Evolutionary conservation across 1,139 yeast genomes (phyloP).

Genomic region (Scheffersomyces insectosa): DNA sequence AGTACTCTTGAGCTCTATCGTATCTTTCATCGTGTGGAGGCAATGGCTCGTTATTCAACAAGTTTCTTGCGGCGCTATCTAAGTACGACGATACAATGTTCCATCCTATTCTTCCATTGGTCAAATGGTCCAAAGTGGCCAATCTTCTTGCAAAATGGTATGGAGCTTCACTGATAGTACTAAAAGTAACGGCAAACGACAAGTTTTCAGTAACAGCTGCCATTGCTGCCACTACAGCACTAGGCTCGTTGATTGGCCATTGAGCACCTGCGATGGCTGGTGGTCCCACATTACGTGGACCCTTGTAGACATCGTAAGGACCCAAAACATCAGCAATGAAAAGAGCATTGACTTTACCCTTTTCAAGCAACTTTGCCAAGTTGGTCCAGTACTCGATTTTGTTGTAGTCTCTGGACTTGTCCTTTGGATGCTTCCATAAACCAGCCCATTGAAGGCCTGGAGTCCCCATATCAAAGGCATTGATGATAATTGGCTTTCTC

Average conservation of each 20-base stretch:
- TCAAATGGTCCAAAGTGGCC: slow-evolving; percentile 43
- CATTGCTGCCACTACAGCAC: slow-evolving; percentile 40
- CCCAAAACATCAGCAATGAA: slow-evolving; percentile 52
- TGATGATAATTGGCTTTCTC: slow-evolving; percentile 27
- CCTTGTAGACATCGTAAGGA: slow-evolving; percentile 43
- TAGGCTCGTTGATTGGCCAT: slow-evolving; percentile 44
- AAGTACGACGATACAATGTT: slow-evolving; percentile 42
- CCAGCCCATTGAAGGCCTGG: slow-evolving; percentile 39
- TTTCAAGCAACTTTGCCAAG: slow-evolving; percentile 44
- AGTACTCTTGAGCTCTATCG: slow-evolving; percentile 42
- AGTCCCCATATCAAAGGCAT: slow-evolving; percentile 42
- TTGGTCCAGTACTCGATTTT: slow-evolving; percentile 48
- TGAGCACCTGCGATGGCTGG: slow-evolving; percentile 44
- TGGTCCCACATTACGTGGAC: slow-evolving; percentile 35
- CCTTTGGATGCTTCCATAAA: slow-evolving; percentile 45
- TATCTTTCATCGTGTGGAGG: slow-evolving; percentile 45
- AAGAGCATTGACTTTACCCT: slow-evolving; percentile 44
- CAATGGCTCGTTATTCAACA: slow-evolving; percentile 31
- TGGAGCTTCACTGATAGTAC: slow-evolving; percentile 47
- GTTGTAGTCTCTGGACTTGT: slow-evolving; percentile 33
- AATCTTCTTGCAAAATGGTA: slow-evolving; percentile 45
- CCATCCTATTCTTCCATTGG: slow-evolving; percentile 49
- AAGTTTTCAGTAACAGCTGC: slow-evolving; percentile 43
- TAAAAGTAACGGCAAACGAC: slow-evolving; percentile 43
- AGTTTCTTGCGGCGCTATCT: slow-evolving; percentile 42